Percentiles rank a stretch among this genome's conserved stretches.
Evolutionary conservation across 495 filamentous ascomycete genomes (phyloP).

Genomic region (Cairneyella variabilis): DNA sequence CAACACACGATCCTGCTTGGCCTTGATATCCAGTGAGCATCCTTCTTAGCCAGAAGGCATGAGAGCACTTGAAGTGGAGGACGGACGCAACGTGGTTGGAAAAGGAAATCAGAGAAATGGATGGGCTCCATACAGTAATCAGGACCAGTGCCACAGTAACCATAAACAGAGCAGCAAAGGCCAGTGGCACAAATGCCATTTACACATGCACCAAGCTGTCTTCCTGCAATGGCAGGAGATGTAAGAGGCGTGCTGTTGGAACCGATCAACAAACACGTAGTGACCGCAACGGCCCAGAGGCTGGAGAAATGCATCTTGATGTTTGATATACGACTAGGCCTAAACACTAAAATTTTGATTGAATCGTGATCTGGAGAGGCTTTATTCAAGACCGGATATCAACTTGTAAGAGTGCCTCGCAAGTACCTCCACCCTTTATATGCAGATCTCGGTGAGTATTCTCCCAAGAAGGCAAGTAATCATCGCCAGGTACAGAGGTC

Average conservation of each 20-base stretch:
- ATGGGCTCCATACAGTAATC: background rate
- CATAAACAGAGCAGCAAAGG: background rate
- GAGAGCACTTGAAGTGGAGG: too few relatives aligned
- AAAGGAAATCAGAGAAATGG: background rate
- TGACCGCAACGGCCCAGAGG: background rate
- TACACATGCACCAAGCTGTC: background rate
- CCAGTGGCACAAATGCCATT: background rate
- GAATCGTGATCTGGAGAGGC: too few relatives aligned
- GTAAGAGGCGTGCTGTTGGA: background rate
- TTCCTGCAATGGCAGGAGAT: background rate
- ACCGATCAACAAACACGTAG: background rate
- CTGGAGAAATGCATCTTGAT: background rate
- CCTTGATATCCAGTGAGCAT: too few relatives aligned
- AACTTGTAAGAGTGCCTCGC: too few relatives aligned
- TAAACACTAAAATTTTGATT: too few relatives aligned
- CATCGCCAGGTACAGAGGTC: too few relatives aligned
- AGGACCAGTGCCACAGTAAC: conserved; percentile 1
- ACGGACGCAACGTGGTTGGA: background rate
- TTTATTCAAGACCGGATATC: too few relatives aligned
- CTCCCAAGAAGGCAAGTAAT: too few relatives aligned
- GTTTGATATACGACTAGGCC: too few relatives aligned
- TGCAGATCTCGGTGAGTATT: too few relatives aligned
- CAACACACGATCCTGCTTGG: background rate
- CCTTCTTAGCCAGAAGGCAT: background rate
- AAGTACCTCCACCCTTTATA: too few relatives aligned